Conservation (phyloP, 148 eudicot genomes). For the Nyssa sinensis region DNA sequence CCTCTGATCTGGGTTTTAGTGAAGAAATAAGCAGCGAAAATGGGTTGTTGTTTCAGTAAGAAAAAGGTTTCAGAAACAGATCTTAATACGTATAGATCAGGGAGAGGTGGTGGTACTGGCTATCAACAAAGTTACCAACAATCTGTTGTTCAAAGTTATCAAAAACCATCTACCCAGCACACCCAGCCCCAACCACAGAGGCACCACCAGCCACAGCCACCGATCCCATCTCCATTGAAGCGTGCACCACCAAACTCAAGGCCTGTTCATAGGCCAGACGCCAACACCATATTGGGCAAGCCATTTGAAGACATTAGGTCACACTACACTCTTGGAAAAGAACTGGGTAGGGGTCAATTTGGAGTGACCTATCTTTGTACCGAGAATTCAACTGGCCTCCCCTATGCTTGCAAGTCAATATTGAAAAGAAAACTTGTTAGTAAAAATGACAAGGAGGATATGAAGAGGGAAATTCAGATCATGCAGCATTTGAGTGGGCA, state of each 20-base stretch:
- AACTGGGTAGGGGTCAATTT: conserved; percentile 88
- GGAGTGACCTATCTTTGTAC: conserved; percentile 82
- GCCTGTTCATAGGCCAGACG: no score
- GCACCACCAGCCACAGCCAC: conserved; percentile 14
- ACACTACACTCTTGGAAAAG: conserved; percentile 63
- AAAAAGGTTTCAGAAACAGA: conserved; percentile 26
- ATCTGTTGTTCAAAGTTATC: conserved; percentile 8
- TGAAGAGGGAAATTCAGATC: conserved; percentile 80
- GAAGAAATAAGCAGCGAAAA: conserved; percentile 17
- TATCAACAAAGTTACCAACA: conserved; percentile 16
- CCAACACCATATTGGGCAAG: conserved; percentile 56
- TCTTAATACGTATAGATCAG: conserved; percentile 30
- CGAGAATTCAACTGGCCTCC: conserved; percentile 52
- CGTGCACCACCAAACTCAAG: conserved; percentile 26
- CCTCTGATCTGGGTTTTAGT: conserved; percentile 19
- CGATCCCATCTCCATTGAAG: conserved; percentile 17
- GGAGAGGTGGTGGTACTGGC: conserved; percentile 13
- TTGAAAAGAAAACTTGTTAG: conserved; percentile 72
- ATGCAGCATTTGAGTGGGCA: conserved; percentile 95
- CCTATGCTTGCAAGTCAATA: conserved; percentile 84
- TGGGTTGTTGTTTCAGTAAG: conserved; percentile 56
- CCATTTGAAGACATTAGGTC: conserved; percentile 59
- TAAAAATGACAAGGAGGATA: conserved; percentile 71
- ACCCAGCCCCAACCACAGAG: conserved; percentile 21
- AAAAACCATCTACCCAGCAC: conserved; percentile 22